Conservation (phyloP, 2,329 filamentous ascomycete genomes). For the Ophiocordyceps camponoti-leonardi region DNA sequence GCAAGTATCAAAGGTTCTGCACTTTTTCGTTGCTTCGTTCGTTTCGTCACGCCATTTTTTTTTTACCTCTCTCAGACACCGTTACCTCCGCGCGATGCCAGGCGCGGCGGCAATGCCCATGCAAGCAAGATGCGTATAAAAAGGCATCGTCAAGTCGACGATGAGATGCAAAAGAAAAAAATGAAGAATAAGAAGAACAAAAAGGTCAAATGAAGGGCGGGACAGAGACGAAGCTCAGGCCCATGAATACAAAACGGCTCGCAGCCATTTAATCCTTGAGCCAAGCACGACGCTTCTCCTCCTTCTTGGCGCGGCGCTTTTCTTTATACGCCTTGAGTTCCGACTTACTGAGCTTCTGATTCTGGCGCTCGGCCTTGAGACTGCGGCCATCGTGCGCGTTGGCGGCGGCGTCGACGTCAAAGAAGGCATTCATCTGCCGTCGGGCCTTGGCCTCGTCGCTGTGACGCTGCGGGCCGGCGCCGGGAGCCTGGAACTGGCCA, state of each 20-base stretch:
- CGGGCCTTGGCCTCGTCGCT: slow-evolving; percentile 75
- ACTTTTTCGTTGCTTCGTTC: no score
- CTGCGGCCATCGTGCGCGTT: slow-evolving; percentile 82
- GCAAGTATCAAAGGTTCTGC: background rate
- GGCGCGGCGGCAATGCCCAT: no score
- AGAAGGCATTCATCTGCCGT: slow-evolving; percentile 79
- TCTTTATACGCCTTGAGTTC: slow-evolving; percentile 87
- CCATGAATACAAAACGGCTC: background rate
- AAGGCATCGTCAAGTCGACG: background rate
- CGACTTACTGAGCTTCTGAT: slow-evolving; percentile 67
- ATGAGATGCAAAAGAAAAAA: background rate
- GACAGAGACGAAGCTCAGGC: no score
- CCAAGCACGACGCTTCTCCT: slow-evolving; percentile 89
- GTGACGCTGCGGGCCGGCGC: slow-evolving; percentile 56
- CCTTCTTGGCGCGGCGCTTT: slow-evolving; percentile 75
- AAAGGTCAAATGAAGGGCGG: no score
- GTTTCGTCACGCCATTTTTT: background rate
- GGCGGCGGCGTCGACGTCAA: slow-evolving; percentile 87
- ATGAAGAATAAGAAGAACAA: background rate
- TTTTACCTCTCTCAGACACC: background rate
- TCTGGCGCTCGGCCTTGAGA: slow-evolving; percentile 75
- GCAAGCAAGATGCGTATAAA: background rate
- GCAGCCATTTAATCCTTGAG: slow-evolving; percentile 50
- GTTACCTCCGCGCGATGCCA: background rate
- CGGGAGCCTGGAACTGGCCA: slow-evolving; percentile 58